Evolutionary conservation across 331 rosid genomes (phyloP), one percentile per base, ranked within the genome.

Genomic region (Stylosanthes scabra): DNA sequence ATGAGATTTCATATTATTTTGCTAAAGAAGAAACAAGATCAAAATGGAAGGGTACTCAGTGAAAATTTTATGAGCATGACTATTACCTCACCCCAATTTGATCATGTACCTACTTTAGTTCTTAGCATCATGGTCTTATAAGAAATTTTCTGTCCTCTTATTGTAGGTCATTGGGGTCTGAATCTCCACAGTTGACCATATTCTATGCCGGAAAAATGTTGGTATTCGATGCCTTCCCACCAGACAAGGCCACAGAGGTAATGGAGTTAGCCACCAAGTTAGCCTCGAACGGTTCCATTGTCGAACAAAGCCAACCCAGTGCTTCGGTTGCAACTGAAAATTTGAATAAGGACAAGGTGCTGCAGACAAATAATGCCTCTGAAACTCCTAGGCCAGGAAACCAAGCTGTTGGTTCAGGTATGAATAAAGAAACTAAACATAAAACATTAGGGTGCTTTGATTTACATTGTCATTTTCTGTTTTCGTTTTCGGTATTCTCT

Each of bases 211-310:
- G 97, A 9, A 81, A 87, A 71, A 78, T 94, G 65, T 45, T 91
- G 31, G 89, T 88, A 7, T 87, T 94, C 63, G 87, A 87, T 55
- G 88, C 82, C 50, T 78, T 94, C n/a, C 56, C 82, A 0, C 65
- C 87, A 0, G 85, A 81, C 15, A 90, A 81, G 66, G 99, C 97
- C 3, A 85, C 86, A 5, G 97, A 88, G 77, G 77, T 94, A 37
- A 83, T 94, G 87, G 87, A 83, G 13, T 61, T 94, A 60, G 97
- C 96, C n/a, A 79, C 82, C 78, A 85, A 81, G 50, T 82, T 84
- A 75, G 74, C 84, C 71, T 85, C 83, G 46, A 66, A 80, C 42
- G 14, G 5, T 57, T 37, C 84, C 41, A 27, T 49, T 46, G 37
- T 5, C 0, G 52, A 62, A 28, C 73, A 79, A 72, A 79, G 13